Percentiles rank a stretch among this genome's conserved stretches.
Evolutionary conservation across 495 filamentous ascomycete genomes (phyloP).

Genomic region (Penicillium coffeae): DNA sequence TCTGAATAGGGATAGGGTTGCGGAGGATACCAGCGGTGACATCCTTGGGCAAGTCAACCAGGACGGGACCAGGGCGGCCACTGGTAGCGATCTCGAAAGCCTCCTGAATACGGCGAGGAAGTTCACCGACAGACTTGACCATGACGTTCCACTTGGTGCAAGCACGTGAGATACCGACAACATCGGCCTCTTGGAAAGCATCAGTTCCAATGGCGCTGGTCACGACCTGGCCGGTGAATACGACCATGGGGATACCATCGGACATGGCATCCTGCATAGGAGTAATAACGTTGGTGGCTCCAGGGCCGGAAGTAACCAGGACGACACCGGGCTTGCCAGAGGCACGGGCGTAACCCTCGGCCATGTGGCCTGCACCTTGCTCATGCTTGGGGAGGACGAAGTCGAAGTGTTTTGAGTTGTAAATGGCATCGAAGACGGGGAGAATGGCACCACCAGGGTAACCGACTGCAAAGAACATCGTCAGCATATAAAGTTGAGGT

Average conservation of each 20-base stretch:
- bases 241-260: slow-evolving; percentile 61
- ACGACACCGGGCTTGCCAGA: slow-evolving; percentile 61
- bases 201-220: slow-evolving; percentile 57
- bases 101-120: slow-evolving; percentile 57
- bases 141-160: slow-evolving; percentile 66
- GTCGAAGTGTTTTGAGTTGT: slow-evolving; percentile 58
- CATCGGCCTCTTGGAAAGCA: slow-evolving; percentile 63
- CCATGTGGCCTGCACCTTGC: slow-evolving; percentile 65
- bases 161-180: slow-evolving; percentile 56
- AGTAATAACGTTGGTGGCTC: slow-evolving; percentile 59
- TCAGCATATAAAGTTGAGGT: neutral
- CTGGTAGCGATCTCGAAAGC: slow-evolving; percentile 61
- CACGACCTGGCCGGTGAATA: slow-evolving; percentile 58
- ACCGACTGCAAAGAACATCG: slow-evolving; percentile 18
- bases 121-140: slow-evolving; percentile 58
- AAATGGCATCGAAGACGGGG: slow-evolving; percentile 59
- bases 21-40: slow-evolving; percentile 51
- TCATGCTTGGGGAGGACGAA: slow-evolving; percentile 63
- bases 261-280: slow-evolving; percentile 61
- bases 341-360: slow-evolving; percentile 60
- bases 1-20: slow-evolving; percentile 52
- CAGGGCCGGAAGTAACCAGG: slow-evolving; percentile 62
- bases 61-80: slow-evolving; percentile 58
- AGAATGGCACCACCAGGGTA: slow-evolving; percentile 46
- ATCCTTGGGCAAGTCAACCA: slow-evolving; percentile 61